Evolutionary conservation across 164 flowering plant genomes (phyloP).

Genomic region (Stephania yunnanensis): DNA sequence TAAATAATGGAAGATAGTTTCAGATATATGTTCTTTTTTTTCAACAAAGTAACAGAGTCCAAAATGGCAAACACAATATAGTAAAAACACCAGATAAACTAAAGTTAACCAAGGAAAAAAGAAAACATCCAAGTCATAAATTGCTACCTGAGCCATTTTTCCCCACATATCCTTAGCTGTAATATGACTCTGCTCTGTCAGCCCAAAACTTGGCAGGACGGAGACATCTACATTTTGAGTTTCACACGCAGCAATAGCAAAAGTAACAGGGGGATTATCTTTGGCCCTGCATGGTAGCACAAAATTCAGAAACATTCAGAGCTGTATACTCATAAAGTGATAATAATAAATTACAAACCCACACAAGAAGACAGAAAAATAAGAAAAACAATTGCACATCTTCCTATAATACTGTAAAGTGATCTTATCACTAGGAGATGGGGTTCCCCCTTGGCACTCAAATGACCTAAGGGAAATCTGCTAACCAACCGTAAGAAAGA

Average conservation of each 20-base stretch:
- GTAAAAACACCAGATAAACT: background rate
- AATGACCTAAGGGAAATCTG: conserved; percentile 32
- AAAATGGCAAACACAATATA: background rate
- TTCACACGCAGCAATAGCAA: conserved; percentile 90
- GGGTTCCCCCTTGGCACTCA: conserved; percentile 18
- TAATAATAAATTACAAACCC: background rate
- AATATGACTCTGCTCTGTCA: conserved; percentile 48
- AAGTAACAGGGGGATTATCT: conserved; percentile 87
- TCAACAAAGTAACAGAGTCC: background rate
- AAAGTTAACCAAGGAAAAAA: background rate
- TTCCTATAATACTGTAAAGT: background rate
- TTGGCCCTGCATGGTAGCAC: conserved; percentile 54
- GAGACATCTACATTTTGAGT: conserved; percentile 90
- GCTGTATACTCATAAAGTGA: background rate
- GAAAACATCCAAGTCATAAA: background rate
- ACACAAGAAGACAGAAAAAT: background rate
- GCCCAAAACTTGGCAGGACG: conserved; percentile 77
- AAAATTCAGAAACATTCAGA: conserved; percentile 1
- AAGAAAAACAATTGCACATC: background rate
- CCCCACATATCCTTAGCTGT: conserved; percentile 89
- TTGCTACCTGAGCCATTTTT: conserved; percentile 60
- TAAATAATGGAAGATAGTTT: background rate
- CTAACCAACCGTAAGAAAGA: conserved; percentile 58
- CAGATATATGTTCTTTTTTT: background rate
- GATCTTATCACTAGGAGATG: conserved; percentile 3